Base-by-base conservation (phyloP, 306 rosid genomes). In the Prunus salicina region DNA sequence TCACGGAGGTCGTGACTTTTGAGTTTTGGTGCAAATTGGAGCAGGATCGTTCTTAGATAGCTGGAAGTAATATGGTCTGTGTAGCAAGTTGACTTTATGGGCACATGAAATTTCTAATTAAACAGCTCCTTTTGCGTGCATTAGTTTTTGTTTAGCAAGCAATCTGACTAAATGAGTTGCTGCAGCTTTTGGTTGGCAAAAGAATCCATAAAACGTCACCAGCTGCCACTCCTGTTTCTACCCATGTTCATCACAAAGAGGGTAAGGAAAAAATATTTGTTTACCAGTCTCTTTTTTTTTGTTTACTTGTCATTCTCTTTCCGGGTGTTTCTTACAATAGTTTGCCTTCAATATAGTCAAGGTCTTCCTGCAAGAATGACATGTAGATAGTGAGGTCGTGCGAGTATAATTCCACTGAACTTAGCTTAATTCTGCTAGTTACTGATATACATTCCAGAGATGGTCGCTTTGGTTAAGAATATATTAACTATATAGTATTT, bases 161-260 rank as follows among this genome's bases (percentile, higher is more conserved):
- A 61, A 4, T 61, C 30, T 61, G 60, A 72, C 56, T 72, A 67
- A 46, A 61, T 61, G 57, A 73, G 58, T 27, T 27, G 15, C 57
- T 46, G 77, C 60, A 73, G 77, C 38, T 73, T 73, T 6, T 73
- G n/a, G 58, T 46, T 73, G 69, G 58, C 58, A 60, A 12, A 61
- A 73, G 34, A 46, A 32, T 3, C 8, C 2, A 6, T 60, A 30
- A 32, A 25, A 19, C n/a, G 34, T 30, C 58, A 73, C 60, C 69
- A 16, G 69, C 77, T 46, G 20, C 10, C 7, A 14, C 69, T 46
- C 77, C 77, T 28, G 16, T 13, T 46, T 19, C 60, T 30, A 30
- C 58, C 51, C 69, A 60, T 46, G 58, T 63, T 47, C 77, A 45
- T n/a, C 49, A 61, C 69, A 61, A 61, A 46, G 69, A 61, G 8